Evolutionary conservation across 2,329 filamentous ascomycete genomes (phyloP).

Genomic region (Aureobasidium namibiae): DNA sequence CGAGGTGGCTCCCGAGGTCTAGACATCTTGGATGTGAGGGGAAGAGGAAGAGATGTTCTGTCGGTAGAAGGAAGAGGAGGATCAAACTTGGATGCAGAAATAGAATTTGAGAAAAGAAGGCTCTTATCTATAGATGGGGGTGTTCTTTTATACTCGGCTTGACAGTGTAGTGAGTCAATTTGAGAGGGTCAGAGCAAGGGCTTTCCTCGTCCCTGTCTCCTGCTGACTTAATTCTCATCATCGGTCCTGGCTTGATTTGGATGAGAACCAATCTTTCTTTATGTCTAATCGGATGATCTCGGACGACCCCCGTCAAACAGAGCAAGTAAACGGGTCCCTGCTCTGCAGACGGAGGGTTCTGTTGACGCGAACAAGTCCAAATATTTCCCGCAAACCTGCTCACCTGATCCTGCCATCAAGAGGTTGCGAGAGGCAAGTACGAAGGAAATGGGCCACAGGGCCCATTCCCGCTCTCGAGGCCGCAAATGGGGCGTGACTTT

Average conservation of each 20-base stretch:
- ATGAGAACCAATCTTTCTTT: too few relatives aligned
- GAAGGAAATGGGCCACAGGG: neutral
- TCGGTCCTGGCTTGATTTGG: neutral
- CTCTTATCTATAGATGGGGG: neutral
- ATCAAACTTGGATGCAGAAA: neutral
- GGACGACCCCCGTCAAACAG: neutral
- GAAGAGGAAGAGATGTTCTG: neutral
- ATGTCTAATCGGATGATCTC: neutral
- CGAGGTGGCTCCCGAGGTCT: neutral
- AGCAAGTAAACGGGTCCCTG: too few relatives aligned
- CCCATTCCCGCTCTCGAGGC: neutral
- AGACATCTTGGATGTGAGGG: neutral
- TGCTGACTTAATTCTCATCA: neutral
- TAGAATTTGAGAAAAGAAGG: neutral
- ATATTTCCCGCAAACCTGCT: neutral
- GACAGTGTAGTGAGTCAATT: neutral
- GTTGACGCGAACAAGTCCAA: too few relatives aligned
- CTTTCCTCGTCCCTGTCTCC: neutral
- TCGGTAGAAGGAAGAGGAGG: neutral
- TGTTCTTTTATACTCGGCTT: neutral
- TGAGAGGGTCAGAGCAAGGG: neutral
- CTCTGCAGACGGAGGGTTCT: neutral
- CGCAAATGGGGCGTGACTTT: neutral
- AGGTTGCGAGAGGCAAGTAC: too few relatives aligned
- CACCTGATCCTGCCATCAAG: neutral